Evolutionary conservation across 768 basidiomycete species (phyloP).

Genomic region (Serendipita sp.): DNA sequence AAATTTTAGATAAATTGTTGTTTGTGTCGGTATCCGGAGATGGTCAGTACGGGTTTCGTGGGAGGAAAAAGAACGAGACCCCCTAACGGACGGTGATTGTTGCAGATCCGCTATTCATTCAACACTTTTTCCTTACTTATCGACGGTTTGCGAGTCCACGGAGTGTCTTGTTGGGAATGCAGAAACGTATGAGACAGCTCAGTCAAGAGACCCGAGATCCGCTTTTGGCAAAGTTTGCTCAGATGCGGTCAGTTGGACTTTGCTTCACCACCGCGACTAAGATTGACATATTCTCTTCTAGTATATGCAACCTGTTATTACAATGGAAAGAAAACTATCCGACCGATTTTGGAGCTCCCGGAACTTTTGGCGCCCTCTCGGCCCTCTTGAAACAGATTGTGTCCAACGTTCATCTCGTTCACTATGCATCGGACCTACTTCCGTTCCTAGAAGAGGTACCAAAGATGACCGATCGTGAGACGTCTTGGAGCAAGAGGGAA

Average conservation of each 20-base stretch:
- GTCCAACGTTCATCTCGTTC: slow-evolving; percentile 62
- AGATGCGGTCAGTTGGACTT: slow-evolving; percentile 47
- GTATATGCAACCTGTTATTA: slow-evolving; percentile 65
- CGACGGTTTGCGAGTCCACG: slow-evolving; percentile 69
- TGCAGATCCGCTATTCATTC: slow-evolving; percentile 57
- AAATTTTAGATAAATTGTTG: slow-evolving; percentile 63
- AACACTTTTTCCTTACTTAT: slow-evolving; percentile 69
- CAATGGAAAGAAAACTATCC: slow-evolving; percentile 63
- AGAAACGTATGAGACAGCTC: slow-evolving; percentile 66
- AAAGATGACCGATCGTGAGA: slow-evolving; percentile 47
- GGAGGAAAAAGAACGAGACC: too few species aligned
- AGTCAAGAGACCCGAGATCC: slow-evolving; percentile 59
- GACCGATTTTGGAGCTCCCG: slow-evolving; percentile 62
- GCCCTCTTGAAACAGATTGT: slow-evolving; percentile 67
- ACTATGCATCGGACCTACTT: slow-evolving; percentile 70
- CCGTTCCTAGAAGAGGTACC: slow-evolving; percentile 61
- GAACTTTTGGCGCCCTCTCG: slow-evolving; percentile 51
- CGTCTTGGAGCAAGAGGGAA: slow-evolving; percentile 55
- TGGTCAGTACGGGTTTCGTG: slow-evolving; percentile 27
- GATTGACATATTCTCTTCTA: slow-evolving; percentile 17
- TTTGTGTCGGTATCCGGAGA: slow-evolving; percentile 75
- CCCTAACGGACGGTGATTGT: too few species aligned
- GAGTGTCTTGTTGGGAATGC: slow-evolving; percentile 68
- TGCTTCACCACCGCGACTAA: neutral
- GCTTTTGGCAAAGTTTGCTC: slow-evolving; percentile 74